phyloP scores from a whole-genome alignment of 2,329 filamentous ascomycete species.

The Herpotrichia juniperi region DNA sequence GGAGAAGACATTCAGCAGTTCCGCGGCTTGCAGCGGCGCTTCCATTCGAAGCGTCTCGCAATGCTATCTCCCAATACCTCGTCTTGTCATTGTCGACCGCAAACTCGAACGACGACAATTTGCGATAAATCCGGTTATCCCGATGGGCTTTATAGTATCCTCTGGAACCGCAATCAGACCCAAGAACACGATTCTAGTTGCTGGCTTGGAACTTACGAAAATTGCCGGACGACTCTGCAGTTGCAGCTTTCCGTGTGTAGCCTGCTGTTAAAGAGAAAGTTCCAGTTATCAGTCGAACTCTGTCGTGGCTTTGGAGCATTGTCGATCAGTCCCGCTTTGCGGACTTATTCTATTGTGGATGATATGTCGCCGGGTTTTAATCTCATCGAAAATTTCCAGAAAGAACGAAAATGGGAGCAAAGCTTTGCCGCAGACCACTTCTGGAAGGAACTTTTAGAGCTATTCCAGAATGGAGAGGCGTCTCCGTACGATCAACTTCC shows the following conservation, averaged over 20 bases:
- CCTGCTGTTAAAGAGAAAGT: not conserved
- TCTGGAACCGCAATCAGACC: too few relatives aligned
- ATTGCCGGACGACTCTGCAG: too few relatives aligned
- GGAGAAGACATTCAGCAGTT: too few relatives aligned
- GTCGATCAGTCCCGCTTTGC: not conserved
- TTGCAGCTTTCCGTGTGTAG: not conserved
- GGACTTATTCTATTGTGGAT: not conserved
- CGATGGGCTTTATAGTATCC: too few relatives aligned
- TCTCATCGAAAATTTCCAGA: not conserved
- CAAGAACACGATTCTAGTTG: too few relatives aligned
- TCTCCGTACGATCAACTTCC: not conserved
- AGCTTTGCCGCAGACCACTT: not conserved
- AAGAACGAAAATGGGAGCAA: not conserved
- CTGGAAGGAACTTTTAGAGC: not conserved
- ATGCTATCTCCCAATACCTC: too few relatives aligned
- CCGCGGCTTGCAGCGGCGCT: too few relatives aligned
- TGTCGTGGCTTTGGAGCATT: not conserved
- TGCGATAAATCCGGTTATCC: too few relatives aligned
- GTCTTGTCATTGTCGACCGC: too few relatives aligned
- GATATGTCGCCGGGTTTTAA: not conserved
- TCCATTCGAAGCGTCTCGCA: too few relatives aligned
- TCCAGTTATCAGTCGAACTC: not conserved
- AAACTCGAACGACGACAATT: too few relatives aligned
- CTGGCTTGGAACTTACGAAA: too few relatives aligned
- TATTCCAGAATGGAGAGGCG: not conserved